A percentile compares a stretch with the other conserved stretches of the same genome.
Conservation (phyloP, 306 rosid species). For the Casuarina glauca region DNA sequence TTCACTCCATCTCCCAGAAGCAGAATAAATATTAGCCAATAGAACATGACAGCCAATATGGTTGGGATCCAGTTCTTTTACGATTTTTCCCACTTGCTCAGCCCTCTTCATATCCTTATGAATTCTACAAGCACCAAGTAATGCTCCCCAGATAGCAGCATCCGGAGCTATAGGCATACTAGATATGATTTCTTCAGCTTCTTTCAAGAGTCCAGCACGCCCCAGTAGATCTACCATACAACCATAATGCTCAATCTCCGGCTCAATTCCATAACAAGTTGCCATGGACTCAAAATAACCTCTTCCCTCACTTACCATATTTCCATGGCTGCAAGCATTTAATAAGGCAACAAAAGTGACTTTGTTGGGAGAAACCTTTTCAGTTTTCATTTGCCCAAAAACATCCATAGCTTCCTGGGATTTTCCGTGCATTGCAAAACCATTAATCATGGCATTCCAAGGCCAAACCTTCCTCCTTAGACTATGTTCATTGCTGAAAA, state of each 20-base stretch:
- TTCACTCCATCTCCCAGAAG: conserved; percentile 61
- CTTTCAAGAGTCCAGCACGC: conserved; percentile 57
- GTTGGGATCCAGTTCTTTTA: conserved; percentile 49
- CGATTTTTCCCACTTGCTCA: conserved; percentile 49
- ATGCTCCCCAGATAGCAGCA: conserved; percentile 65
- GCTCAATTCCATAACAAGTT: conserved; percentile 47
- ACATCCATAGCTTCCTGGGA: conserved; percentile 49
- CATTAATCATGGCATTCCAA: conserved; percentile 81
- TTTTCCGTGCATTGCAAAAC: conserved; percentile 72
- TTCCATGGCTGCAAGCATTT: conserved; percentile 75
- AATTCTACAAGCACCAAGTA: conserved; percentile 63
- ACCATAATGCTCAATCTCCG: conserved; percentile 63
- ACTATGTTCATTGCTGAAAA: conserved; percentile 34
- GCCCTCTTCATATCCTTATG: conserved; percentile 63
- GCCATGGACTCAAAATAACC: conserved; percentile 51
- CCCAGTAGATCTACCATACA: conserved; percentile 75
- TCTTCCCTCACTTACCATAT: conserved; percentile 57
- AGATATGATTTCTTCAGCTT: conserved; percentile 59
- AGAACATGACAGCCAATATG: conserved; percentile 62
- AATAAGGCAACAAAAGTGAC: conserved; percentile 63
- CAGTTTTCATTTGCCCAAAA: conserved; percentile 57
- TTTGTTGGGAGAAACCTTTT: conserved; percentile 51
- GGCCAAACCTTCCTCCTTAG: conserved; percentile 55
- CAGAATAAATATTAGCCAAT: conserved; percentile 64
- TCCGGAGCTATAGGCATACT: conserved; percentile 61